Evolutionary conservation across 1,139 yeast genomes (phyloP).

Genomic region (Saccharomyces hybrid): DNA sequence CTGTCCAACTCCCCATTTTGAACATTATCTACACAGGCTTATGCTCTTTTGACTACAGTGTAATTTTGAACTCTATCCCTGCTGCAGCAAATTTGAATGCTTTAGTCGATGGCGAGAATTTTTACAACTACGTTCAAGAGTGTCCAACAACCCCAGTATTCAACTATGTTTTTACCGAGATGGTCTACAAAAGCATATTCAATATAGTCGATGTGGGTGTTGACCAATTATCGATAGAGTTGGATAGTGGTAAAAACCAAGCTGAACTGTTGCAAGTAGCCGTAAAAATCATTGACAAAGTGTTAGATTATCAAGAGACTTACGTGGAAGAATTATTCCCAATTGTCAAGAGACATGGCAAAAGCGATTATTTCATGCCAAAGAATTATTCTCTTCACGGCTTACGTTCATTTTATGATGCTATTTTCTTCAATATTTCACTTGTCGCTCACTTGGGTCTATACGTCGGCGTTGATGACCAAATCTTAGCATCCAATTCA

Average conservation of each 20-base stretch:
- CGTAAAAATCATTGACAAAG: constrained; percentile 41
- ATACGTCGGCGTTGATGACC: constrained; percentile 54
- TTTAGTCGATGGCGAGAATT: constrained; percentile 39
- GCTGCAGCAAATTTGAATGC: constrained; percentile 46
- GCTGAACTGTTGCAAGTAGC: constrained; percentile 34
- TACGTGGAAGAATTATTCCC: constrained; percentile 45
- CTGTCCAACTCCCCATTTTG: constrained; percentile 49
- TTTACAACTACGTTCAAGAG: constrained; percentile 39
- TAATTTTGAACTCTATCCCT: constrained; percentile 44
- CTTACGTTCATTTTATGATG: constrained; percentile 57
- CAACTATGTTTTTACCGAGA: constrained; percentile 54
- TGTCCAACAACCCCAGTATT: constrained; percentile 67
- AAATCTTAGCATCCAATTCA: constrained; percentile 45
- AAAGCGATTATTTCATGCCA: constrained; percentile 38
- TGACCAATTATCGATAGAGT: constrained; percentile 42
- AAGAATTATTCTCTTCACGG: constrained; percentile 55
- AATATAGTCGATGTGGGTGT: constrained; percentile 48
- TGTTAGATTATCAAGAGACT: constrained; percentile 50
- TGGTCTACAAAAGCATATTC: constrained; percentile 50
- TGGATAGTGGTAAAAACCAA: constrained; percentile 33
- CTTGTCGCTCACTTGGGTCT: constrained; percentile 61
- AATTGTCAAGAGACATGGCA: constrained; percentile 33
- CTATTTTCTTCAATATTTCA: constrained; percentile 59
- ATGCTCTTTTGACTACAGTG: constrained; percentile 55
- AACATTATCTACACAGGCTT: constrained; percentile 48